Conservation (phyloP, 345 rosid genomes). For the Citrus medica region DNA sequence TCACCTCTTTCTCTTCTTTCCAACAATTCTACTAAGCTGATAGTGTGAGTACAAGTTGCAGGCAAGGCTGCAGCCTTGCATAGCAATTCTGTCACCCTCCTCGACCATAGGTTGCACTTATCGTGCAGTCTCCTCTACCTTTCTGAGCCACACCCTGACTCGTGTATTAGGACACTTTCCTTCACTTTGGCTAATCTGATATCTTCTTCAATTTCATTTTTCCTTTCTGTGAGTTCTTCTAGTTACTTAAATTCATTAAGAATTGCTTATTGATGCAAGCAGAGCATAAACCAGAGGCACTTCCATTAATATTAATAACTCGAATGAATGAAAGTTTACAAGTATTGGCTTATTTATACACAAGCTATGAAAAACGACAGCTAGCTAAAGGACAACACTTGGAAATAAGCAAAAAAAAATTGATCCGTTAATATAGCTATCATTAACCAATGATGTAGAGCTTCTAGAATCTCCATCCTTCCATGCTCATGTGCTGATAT, state of each 20-base stretch:
- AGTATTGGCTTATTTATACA: too few relatives aligned
- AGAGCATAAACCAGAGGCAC: too few relatives aligned
- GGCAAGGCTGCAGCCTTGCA: neutral
- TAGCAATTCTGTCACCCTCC: neutral
- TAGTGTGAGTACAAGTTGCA: slow-evolving; percentile 12
- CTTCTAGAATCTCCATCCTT: too few relatives aligned
- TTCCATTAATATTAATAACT: too few relatives aligned
- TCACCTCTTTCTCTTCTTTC: slow-evolving; percentile 14
- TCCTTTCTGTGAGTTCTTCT: neutral
- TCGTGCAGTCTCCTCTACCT: slow-evolving; percentile 20
- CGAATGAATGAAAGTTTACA: too few relatives aligned
- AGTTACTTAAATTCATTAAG: neutral
- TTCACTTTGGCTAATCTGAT: slow-evolving; percentile 23
- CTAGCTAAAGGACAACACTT: too few relatives aligned
- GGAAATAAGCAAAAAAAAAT: too few relatives aligned
- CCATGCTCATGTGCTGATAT: too few relatives aligned
- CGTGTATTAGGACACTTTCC: slow-evolving; percentile 22
- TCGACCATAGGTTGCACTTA: slow-evolving; percentile 19
- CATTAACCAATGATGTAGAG: too few relatives aligned
- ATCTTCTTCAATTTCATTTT: neutral
- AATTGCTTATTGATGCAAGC: too few relatives aligned
- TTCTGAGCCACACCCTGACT: slow-evolving; percentile 21
- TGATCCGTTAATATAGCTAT: too few relatives aligned
- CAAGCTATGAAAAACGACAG: too few relatives aligned
- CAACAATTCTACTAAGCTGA: slow-evolving; percentile 10